phyloP scores from a whole-genome alignment of 176 grass and related monocot genomes.

The Eleusine indica region DNA sequence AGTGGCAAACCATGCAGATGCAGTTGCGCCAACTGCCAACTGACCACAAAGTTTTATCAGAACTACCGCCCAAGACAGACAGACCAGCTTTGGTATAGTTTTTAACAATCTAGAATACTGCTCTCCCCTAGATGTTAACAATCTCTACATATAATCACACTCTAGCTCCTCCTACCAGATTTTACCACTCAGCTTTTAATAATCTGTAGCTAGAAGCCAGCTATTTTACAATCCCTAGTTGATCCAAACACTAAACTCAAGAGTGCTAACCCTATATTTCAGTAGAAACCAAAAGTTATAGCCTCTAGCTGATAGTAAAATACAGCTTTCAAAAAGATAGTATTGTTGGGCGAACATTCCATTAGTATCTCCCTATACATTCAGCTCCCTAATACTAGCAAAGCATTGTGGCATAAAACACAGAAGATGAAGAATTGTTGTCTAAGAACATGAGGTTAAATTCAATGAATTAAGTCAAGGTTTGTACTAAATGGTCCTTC shows the following conservation, averaged over 20 bases:
- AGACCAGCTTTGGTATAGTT: too few relatives aligned
- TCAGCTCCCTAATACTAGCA: neutral
- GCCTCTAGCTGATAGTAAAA: neutral
- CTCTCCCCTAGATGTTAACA: too few relatives aligned
- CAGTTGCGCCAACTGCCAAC: too few relatives aligned
- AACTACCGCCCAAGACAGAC: neutral
- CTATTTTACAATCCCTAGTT: too few relatives aligned
- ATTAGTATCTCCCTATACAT: neutral
- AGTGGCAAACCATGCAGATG: neutral
- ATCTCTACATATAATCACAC: too few relatives aligned
- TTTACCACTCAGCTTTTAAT: too few relatives aligned
- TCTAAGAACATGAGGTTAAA: neutral
- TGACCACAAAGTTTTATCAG: neutral
- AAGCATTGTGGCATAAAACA: neutral
- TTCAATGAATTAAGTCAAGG: neutral
- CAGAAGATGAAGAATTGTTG: neutral
- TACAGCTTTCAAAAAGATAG: neutral
- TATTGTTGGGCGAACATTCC: neutral
- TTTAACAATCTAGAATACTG: too few relatives aligned
- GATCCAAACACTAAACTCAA: too few relatives aligned
- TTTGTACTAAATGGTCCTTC: neutral
- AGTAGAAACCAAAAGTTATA: neutral
- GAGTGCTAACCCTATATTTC: too few relatives aligned
- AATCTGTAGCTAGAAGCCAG: too few relatives aligned
- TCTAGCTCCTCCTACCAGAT: too few relatives aligned